A percentile compares a stretch with the other conserved stretches of the same genome.
Evolutionary conservation across 176 grass and related monocot genomes (phyloP).

Genomic region (Pharus latifolius): DNA sequence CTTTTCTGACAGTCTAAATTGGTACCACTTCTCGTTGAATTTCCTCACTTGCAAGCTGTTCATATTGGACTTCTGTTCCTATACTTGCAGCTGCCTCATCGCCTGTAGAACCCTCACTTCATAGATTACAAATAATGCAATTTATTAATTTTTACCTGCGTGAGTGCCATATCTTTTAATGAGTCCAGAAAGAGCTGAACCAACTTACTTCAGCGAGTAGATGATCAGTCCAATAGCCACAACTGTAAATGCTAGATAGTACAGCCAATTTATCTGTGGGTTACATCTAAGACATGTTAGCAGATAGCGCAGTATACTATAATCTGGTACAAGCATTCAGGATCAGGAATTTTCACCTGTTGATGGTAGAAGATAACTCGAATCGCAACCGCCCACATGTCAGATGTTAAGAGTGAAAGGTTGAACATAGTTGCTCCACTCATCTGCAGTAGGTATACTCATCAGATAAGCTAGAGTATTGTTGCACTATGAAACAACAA

Average conservation of each 20-base stretch:
- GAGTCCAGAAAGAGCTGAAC: background rate
- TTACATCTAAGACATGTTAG: slow-evolving; percentile 14
- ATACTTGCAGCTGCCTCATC: background rate
- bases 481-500: background rate
- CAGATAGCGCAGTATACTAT: background rate
- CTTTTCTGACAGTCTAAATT: background rate
- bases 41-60: background rate
- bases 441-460: slow-evolving; percentile 26
- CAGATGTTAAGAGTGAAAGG: slow-evolving; percentile 53
- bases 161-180: background rate
- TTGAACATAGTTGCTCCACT: slow-evolving; percentile 50
- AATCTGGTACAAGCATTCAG: background rate
- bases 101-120: background rate
- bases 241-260: slow-evolving; percentile 42
- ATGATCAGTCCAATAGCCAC: slow-evolving; percentile 40
- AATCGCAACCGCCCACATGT: slow-evolving; percentile 57
- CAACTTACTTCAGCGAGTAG: slow-evolving; percentile 40
- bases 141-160: background rate
- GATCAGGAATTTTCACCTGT: slow-evolving; percentile 22
- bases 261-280: slow-evolving; percentile 41
- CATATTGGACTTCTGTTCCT: background rate
- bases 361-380: slow-evolving; percentile 48
- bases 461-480: background rate
- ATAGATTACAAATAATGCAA: background rate
- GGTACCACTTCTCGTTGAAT: background rate